Percentiles rank a stretch among this genome's conserved stretches.
phyloP scores from a whole-genome alignment of 805 yeast species.

The Clavispora phyllophila region DNA sequence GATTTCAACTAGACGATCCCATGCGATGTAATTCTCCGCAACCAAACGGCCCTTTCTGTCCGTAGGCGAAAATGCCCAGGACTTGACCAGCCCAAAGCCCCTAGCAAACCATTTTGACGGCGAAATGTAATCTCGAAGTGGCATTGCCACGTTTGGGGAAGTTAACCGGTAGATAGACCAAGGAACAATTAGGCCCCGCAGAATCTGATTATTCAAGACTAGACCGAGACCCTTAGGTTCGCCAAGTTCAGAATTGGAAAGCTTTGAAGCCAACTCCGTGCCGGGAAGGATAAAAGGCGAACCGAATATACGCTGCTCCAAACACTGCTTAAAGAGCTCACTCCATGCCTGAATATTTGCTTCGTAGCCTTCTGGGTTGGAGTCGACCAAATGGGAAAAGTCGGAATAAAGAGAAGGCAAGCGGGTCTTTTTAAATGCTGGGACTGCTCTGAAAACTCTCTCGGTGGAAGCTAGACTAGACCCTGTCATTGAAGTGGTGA shows the following conservation, averaged over 20 bases:
- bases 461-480: not conserved
- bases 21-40: slow-evolving; percentile 21
- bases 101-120: slow-evolving; percentile 5
- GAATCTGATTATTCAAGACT: slow-evolving; percentile 24
- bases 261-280: slow-evolving; percentile 1
- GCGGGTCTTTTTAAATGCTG: slow-evolving; percentile 24
- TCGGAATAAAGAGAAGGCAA: slow-evolving; percentile 34
- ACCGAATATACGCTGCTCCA: slow-evolving; percentile 7
- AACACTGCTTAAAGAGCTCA: slow-evolving; percentile 16
- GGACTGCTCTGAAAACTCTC: slow-evolving; percentile 7
- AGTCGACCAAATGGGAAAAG: slow-evolving; percentile 22
- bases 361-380: slow-evolving; percentile 39
- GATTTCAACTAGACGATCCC: slow-evolving; percentile 15
- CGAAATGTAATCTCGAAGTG: slow-evolving; percentile 6
- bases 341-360: slow-evolving; percentile 40
- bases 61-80: not conserved
- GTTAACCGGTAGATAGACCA: slow-evolving; percentile 12
- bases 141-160: not conserved
- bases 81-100: not conserved
- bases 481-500: not conserved
- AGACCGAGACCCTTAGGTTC: slow-evolving; percentile 24
- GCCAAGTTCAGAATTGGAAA: slow-evolving; percentile 19
- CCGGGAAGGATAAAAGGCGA: slow-evolving; percentile 21
- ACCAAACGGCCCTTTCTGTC: slow-evolving; percentile 10
- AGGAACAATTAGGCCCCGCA: slow-evolving; percentile 4